Base-by-base conservation (phyloP, 768 basidiomycete species). In the Gloeostereum incarnatum region DNA sequence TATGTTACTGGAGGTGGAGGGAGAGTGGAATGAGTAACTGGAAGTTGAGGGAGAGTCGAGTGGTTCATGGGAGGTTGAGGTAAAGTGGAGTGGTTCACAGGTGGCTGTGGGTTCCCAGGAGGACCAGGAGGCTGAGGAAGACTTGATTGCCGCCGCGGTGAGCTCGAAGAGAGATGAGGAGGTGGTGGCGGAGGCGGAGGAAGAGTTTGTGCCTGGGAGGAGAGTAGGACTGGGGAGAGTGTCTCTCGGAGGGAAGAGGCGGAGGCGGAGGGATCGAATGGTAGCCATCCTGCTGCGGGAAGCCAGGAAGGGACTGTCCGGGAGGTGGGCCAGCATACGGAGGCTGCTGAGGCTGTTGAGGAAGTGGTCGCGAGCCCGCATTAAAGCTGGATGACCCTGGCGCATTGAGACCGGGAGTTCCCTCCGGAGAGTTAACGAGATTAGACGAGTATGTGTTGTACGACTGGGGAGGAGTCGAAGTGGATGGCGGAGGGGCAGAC, bases 331-430 rank as follows among this genome's bases (percentile, higher is more conserved):
- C 33, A n/a, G 56, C 59, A 4, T 57, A 59, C 1, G 61, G 62
- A 0, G 61, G 61, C 6, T 60, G 66, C 16, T 60, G 45, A 27
- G 59, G 52, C 21, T 56, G 45, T 40, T 54, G 62, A 18, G 70
- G 69, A 18, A 70, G 51, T 20, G 71, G 69, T 27, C 70, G 61
- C 5, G 67, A 62, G 29, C 58, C 48, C 37, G 32, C 51, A 13
- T 47, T 43, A n/a, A n/a, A n/a, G 39, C 52, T 56, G 11, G 58
- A 55, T 6, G 53, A 52, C 46, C 50, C 55, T 49, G 49, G 58
- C 29, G 61, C 46, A 31, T 60, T 51, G 20, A 59, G 52, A 14
- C 62, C 40, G 11, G 57, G 40, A 11, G 57, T 50, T 21, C 45
- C 46, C 23, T 65, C 65, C 38, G 60, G 65, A 33, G n/a, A n/a